Evolutionary conservation across 768 basidiomycete genomes (phyloP), one percentile per base, ranked within the genome.

Genomic region (Rhodotorula diobovata): DNA sequence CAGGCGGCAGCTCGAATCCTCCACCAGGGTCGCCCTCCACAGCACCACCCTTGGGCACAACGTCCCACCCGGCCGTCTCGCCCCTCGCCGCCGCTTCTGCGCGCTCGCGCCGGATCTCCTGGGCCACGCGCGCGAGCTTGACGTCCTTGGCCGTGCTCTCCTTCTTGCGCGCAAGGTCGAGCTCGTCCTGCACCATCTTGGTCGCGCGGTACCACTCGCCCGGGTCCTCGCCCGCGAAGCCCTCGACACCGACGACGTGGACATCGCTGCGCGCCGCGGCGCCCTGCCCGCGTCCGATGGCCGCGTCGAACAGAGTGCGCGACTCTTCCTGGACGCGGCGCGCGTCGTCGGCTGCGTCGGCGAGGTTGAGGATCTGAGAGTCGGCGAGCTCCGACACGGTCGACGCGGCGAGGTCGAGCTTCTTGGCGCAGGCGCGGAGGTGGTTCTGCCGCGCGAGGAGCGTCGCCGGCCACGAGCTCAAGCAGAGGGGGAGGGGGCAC

Each of bases 211-310:
- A 41, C 46, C 28, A 66, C 50, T 55, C 61, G 25, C 28, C 41
- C 11, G 41, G 54, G 21, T 56, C 61, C 18, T 21, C 21, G 43
- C 32, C 20, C 25, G 8, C 21, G 2, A 10, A 30, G 16, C 32
- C 9, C 18, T 74, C 73, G 15, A 66, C 41, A 7, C 73, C 73
- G n/a, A 71, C 63, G 9, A 67, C 63, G 37, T 25, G 66, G 4
- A 74, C 69, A 37, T 68, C 66, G 21, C 7, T 46, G 35, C 15
- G 37, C 25, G 48, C 20, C 21, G 25, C 10, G 18, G 41, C 37
- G n/a, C 73, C 73, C 32, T 71, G 69, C 5, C 73, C 69, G 41
- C 28, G 46, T 18, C 73, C 73, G 37, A 71, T 54, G 34, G 61
- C 50, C 10, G 55, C 39, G 37, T 74, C 73, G 28, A 74, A 70